These are phyloP conservation scores for Pisolithus sp. DNA, from an alignment of 768 basidiomycete genomes.

Conservation along the genomic window DNA sequence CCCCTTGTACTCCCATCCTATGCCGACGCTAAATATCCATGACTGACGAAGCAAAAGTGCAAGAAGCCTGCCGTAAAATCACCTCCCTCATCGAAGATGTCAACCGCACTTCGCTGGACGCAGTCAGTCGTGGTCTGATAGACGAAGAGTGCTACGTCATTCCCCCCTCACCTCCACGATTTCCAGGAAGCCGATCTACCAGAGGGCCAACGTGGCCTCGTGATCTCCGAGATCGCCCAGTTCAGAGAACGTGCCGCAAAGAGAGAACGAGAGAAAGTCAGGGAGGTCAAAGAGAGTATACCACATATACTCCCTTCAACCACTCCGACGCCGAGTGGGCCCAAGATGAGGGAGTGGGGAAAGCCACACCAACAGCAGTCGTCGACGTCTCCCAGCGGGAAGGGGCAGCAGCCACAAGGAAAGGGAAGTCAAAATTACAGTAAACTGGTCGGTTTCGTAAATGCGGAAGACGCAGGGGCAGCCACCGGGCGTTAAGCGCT, in stretches of 20 bases:
- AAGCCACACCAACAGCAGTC: slow-evolving; percentile 37
- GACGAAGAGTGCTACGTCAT: slow-evolving; percentile 87
- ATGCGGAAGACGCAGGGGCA: slow-evolving; percentile 46
- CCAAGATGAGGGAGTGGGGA: slow-evolving; percentile 77
- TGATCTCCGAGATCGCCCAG: slow-evolving; percentile 93
- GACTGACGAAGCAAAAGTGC: slow-evolving; percentile 63
- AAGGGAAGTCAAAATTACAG: slow-evolving; percentile 71
- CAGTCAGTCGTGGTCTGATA: slow-evolving; percentile 64
- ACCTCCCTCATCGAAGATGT: slow-evolving; percentile 65
- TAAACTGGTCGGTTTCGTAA: slow-evolving; percentile 81
- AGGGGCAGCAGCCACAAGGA: slow-evolving; percentile 48
- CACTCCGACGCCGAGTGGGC: slow-evolving; percentile 55
- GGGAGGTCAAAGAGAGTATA: slow-evolving; percentile 61
- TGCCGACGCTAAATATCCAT: not conserved
- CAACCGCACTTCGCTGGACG: slow-evolving; percentile 65
- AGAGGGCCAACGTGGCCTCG: slow-evolving; percentile 85
- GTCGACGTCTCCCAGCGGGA: slow-evolving; percentile 29
- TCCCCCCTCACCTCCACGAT: slow-evolving; percentile 91
- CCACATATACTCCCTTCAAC: slow-evolving; percentile 32
- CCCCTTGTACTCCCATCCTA: not conserved
- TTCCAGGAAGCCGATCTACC: slow-evolving; percentile 95
- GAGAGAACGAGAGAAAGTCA: slow-evolving; percentile 81
- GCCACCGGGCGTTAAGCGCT: slow-evolving; percentile 29
- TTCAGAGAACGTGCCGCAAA: slow-evolving; percentile 94
- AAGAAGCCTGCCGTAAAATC: slow-evolving; percentile 59